A percentile compares a stretch with the other conserved stretches of the same genome.
Evolutionary conservation across 352 stramenopile species (phyloP).

Genomic region (Pythium sukuiense): DNA sequence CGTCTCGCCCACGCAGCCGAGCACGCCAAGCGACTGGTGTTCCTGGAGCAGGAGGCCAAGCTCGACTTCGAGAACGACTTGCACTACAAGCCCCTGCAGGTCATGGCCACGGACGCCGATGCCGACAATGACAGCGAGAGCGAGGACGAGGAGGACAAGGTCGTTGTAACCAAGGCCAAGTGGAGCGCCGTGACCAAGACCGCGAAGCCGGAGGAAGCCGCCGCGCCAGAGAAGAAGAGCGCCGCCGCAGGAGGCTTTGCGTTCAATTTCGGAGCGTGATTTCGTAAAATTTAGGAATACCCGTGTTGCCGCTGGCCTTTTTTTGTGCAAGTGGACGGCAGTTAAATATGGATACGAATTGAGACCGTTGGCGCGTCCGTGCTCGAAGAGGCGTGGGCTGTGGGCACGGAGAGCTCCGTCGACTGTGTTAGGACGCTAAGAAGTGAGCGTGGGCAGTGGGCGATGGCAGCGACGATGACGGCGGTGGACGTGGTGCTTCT

Average conservation of each 20-base stretch:
- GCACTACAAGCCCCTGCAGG: slow-evolving; percentile 54
- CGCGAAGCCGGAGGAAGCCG: background rate
- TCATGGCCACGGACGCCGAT: slow-evolving; percentile 30
- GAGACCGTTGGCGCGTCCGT: background rate
- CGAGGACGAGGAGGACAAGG: slow-evolving; percentile 22
- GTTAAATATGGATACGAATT: background rate
- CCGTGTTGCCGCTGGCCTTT: background rate
- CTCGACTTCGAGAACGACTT: slow-evolving; percentile 66
- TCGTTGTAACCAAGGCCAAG: slow-evolving; percentile 26
- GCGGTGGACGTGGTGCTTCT: slow-evolving; percentile 32
- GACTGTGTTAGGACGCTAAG: background rate
- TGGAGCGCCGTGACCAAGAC: slow-evolving; percentile 20
- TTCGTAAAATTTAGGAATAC: slow-evolving; percentile 1
- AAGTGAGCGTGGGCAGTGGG: background rate
- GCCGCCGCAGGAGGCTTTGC: slow-evolving; percentile 10
- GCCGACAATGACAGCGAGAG: slow-evolving; percentile 32
- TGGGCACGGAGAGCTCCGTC: background rate
- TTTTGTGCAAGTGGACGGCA: background rate
- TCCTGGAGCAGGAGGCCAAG: slow-evolving; percentile 50
- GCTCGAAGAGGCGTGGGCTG: background rate
- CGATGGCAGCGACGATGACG: slow-evolving; percentile 1
- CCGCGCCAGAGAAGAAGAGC: slow-evolving; percentile 7
- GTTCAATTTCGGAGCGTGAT: slow-evolving; percentile 23
- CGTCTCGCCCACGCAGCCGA: slow-evolving; percentile 50
- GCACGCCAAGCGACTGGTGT: slow-evolving; percentile 70